These are phyloP conservation scores for Thelonectria rubi DNA, from an alignment of 2,329 filamentous ascomycete genomes.

Conservation along the genomic window DNA sequence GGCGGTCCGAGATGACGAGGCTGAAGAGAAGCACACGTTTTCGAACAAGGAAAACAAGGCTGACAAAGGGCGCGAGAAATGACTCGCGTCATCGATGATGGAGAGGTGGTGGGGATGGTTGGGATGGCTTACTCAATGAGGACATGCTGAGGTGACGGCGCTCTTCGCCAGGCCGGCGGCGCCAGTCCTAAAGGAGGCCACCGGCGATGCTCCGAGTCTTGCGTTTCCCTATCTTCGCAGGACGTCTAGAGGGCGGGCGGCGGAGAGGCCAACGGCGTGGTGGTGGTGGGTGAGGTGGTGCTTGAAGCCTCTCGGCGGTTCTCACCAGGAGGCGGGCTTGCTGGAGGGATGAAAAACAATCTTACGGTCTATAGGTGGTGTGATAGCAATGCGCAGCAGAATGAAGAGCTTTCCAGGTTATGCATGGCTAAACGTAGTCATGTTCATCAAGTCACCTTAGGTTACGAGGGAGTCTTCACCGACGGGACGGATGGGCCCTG, in stretches of 20 bases:
- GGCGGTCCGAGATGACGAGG: slow-evolving; percentile 8
- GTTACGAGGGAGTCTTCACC: background rate
- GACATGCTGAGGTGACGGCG: slow-evolving; percentile 37
- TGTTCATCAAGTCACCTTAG: background rate
- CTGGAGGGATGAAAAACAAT: background rate
- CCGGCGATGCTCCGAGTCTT: slow-evolving; percentile 27
- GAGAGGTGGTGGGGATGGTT: slow-evolving; percentile 16
- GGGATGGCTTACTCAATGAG: slow-evolving; percentile 45
- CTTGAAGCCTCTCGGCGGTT: background rate
- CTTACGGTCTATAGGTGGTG: background rate
- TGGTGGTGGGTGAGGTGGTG: background rate
- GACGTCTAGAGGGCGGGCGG: slow-evolving; percentile 2
- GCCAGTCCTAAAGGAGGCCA: slow-evolving; percentile 36
- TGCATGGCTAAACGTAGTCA: too few species aligned
- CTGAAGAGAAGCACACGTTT: background rate
- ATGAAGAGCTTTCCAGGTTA: background rate
- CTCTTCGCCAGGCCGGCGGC: slow-evolving; percentile 26
- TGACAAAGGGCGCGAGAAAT: slow-evolving; percentile 18
- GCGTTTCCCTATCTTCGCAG: slow-evolving; percentile 30
- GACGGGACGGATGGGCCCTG: background rate
- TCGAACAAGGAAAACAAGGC: background rate
- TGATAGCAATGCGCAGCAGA: background rate
- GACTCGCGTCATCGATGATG: slow-evolving; percentile 29
- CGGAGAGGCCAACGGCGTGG: background rate
- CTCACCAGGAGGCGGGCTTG: background rate